Base-by-base conservation (phyloP, 768 basidiomycete species). In the Suillus luteus region DNA sequence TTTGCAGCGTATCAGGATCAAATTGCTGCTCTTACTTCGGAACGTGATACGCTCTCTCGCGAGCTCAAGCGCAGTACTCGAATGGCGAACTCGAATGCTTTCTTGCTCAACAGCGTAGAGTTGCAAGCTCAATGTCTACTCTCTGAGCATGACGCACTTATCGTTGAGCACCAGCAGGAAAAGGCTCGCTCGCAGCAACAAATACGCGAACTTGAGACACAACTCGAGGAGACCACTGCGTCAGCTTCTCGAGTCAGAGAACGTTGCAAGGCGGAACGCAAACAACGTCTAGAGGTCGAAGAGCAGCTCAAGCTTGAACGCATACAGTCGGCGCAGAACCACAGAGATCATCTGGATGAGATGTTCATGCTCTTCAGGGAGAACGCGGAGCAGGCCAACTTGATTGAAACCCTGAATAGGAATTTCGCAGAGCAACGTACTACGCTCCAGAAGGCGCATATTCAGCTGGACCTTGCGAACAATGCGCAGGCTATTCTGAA, bases 41-140 rank as follows among this genome's bases (percentile, higher is more conserved):
- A 54, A 33, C 31, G 52, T 19, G 52, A 54, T 54, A 54, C 19
- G 5, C 52, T 54, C 10, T 33, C 52, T 54, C 52, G 52, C 19
- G 17, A 54, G 52, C 52, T 54, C 31, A 33, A 33, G 31, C 52
- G 52, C 5, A 54, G 52, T 12, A 54, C 52, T 33, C 52, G 52
- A n/a, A 54, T 33, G 52, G 52, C 31, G 11, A 11, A 33, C 52
- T 54, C 52, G 17, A 54, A 54, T 54, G 52, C 52, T 19, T 19
- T 19, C 52, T 19, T 54, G 19, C 52, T 54, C 31, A 33, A 19
- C 10, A 54, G 31, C 19, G 17, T 54, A 11, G 52, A 54, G 6
- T 11, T 54, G 31, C 31, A 54, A 12, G 52, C 52, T 33, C 52
- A 54, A 12, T 17, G 19, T 33, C 19, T 54, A 33, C 52, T 54